Evolutionary conservation across 2,329 filamentous ascomycete genomes (phyloP), one percentile per base, ranked within the genome.

Genomic region (Scedosporium apiospermum): DNA sequence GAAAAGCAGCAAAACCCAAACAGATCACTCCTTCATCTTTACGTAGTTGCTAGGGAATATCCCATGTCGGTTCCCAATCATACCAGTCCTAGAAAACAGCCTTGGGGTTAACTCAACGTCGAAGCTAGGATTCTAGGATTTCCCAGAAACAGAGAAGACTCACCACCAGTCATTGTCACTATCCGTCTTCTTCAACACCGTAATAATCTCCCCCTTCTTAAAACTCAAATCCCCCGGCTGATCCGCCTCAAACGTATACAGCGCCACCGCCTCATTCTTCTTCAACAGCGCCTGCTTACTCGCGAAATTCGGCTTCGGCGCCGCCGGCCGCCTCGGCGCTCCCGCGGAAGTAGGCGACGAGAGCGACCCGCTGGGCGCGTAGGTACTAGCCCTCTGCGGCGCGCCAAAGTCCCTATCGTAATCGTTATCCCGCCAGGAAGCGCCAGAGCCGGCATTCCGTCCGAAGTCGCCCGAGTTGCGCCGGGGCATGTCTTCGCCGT

Each of bases 191-290:
- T 99, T 97, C 63, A 96, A 74, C 63, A 99, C 92, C 1, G 92
- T 97, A 67, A 99, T 97, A 63, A 98, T 76, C 34, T 99, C 95
- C 21, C 95, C 95, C 81, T 99, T 99, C 79, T 96, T 96, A 77
- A 99, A 99, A 0, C 88, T 91, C 63, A 98, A 74, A 73, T 99
- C 93, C 4, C 93, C 93, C 0, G 91, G 87, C 74, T 97, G 93
- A 70, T 96, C 93, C 0, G 92, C 88, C 66, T 98, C 93, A 71
- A 99, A 99, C 2, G 90, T 96, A 75, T 90, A 98, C 65, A 97
- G 80, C 2, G 95, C 95, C 21, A 97, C 81, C 0, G 92, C 95
- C 75, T 98, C 91, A 68, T 97, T 92, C 67, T 83, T 81, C 71
- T 81, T 83, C 64, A 87, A 71, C 64, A 78, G 65, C 0, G 78